These are phyloP conservation scores for Cryptosporidium xiaoi DNA, from an alignment of 169 alveolate genomes.

Conservation along the genomic window DNA sequence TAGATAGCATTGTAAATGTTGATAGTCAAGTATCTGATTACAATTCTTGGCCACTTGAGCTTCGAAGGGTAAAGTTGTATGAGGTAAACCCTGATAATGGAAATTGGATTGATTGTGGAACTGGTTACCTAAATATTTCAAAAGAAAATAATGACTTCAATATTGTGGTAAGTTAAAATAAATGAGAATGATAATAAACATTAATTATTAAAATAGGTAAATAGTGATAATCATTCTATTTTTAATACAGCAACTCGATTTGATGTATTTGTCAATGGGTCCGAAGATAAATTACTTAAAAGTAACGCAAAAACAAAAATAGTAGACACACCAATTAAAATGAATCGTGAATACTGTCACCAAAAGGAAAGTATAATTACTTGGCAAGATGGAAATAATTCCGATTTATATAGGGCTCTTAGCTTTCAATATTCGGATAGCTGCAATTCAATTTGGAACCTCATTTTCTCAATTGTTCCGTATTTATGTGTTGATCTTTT, in stretches of 20 bases:
- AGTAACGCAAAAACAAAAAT: neutral
- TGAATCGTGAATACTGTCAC: conserved; percentile 62
- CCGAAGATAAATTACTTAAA: conserved; percentile 25
- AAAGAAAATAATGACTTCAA: conserved; percentile 22
- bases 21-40: conserved; percentile 13
- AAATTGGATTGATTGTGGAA: conserved; percentile 73
- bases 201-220: conserved; percentile 8
- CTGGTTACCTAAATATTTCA: conserved; percentile 39
- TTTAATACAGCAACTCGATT: neutral
- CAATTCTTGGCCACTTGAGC: conserved; percentile 59
- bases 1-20: neutral
- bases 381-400: conserved; percentile 77
- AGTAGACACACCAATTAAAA: conserved; percentile 48
- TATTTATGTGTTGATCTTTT: conserved; percentile 60
- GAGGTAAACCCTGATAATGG: conserved; percentile 77
- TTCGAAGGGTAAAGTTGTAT: conserved; percentile 79
- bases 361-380: conserved; percentile 76
- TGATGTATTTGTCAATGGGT: neutral
- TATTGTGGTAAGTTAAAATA: conserved; percentile 46
- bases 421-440: conserved; percentile 78
- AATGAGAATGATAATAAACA: neutral
- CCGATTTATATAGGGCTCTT: conserved; percentile 76
- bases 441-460: conserved; percentile 75
- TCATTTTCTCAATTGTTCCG: conserved; percentile 49
- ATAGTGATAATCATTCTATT: conserved; percentile 18